Evolutionary conservation across 495 filamentous ascomycete species (phyloP).

Genomic region (Trichodelitschia bisporula): DNA sequence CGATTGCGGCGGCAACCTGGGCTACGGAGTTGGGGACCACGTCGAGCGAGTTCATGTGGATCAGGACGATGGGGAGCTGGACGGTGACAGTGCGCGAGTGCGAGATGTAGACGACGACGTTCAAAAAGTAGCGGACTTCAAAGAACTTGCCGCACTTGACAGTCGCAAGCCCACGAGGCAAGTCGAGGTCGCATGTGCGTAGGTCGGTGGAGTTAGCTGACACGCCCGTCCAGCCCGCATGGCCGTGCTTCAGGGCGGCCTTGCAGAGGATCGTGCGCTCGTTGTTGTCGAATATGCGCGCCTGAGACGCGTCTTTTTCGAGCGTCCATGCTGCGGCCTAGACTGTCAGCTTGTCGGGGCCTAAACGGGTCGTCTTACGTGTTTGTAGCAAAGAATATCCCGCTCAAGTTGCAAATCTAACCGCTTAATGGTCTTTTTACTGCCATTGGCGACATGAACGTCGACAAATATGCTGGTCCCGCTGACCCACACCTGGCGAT

Average conservation of each 20-base stretch:
- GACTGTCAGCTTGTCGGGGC: conserved; percentile 2
- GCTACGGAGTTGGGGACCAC: conserved; percentile 32
- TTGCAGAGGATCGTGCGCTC: conserved; percentile 20
- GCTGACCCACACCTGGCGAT: conserved; percentile 32
- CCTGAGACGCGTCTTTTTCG: conserved; percentile 21
- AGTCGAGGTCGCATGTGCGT: conserved; percentile 25
- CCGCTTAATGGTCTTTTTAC: conserved; percentile 20
- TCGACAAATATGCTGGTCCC: conserved; percentile 29
- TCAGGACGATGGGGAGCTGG: conserved; percentile 28
- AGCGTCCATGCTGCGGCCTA: conserved; percentile 23
- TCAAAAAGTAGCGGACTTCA: conserved; percentile 29
- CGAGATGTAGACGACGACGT: conserved; percentile 18
- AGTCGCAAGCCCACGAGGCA: conserved; percentile 25
- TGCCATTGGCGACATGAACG: conserved; percentile 24
- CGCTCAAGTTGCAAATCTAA: conserved; percentile 25
- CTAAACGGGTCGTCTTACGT: conserved; percentile 12
- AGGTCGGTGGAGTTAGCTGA: conserved; percentile 21
- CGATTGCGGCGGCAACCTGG: conserved; percentile 30
- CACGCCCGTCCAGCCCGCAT: conserved; percentile 21
- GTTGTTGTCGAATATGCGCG: conserved; percentile 25
- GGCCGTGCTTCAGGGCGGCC: conserved; percentile 16
- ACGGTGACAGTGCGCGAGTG: conserved; percentile 24
- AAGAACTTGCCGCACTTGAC: conserved; percentile 24
- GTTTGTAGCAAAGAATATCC: conserved; percentile 22
- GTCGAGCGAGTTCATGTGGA: conserved; percentile 34